These are phyloP conservation scores for Epichloe sibirici DNA, from an alignment of 2,329 filamentous ascomycete species.

Conservation along the genomic window DNA sequence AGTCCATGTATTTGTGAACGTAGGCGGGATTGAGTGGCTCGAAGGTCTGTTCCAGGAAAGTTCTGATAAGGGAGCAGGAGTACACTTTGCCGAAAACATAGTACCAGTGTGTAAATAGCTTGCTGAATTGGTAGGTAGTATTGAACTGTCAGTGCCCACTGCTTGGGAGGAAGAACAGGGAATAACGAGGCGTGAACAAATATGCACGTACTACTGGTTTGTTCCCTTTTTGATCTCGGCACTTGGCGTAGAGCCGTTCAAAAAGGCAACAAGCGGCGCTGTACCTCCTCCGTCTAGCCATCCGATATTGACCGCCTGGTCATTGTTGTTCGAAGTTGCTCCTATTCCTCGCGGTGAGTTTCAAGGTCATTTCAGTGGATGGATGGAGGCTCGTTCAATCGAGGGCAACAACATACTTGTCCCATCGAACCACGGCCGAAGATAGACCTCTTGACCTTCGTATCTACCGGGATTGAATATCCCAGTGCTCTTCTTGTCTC, in stretches of 20 bases:
- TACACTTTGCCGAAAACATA: slow-evolving; percentile 17
- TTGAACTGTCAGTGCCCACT: neutral
- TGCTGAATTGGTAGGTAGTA: slow-evolving; percentile 7
- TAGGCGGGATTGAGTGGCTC: slow-evolving; percentile 14
- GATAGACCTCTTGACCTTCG: slow-evolving; percentile 11
- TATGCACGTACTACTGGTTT: slow-evolving; percentile 17
- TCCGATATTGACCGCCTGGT: slow-evolving; percentile 13
- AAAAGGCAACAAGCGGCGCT: slow-evolving; percentile 13
- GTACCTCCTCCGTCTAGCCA: slow-evolving; percentile 20
- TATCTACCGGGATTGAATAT: slow-evolving; percentile 18
- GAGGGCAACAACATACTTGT: slow-evolving; percentile 9
- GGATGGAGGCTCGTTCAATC: neutral
- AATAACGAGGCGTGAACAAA: neutral
- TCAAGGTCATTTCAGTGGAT: neutral
- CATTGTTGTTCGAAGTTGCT: slow-evolving; percentile 17
- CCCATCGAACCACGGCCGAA: slow-evolving; percentile 20
- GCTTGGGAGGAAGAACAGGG: neutral
- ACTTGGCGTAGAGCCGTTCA: slow-evolving; percentile 12
- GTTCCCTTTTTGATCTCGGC: slow-evolving; percentile 13
- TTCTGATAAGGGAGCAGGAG: slow-evolving; percentile 13
- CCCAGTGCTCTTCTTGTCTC: slow-evolving; percentile 12
- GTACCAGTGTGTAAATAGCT: slow-evolving; percentile 19
- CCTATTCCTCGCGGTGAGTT: neutral
- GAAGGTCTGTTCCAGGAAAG: slow-evolving; percentile 9
- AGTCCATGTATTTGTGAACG: slow-evolving; percentile 22